Evolutionary conservation across 2,329 filamentous ascomycete genomes (phyloP).

Genomic region (Venturia pyrina): DNA sequence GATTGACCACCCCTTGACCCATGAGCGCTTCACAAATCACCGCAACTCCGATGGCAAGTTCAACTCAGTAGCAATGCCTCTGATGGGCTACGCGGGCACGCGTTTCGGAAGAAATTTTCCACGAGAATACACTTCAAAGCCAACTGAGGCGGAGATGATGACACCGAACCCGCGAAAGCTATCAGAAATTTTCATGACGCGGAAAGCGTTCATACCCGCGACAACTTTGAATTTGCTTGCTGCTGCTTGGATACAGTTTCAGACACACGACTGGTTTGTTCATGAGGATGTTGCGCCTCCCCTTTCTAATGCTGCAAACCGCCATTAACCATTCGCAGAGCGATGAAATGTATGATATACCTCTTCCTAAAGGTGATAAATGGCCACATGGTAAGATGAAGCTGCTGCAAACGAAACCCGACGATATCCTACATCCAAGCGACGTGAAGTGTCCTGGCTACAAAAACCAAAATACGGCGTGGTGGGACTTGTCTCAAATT

Average conservation of each 20-base stretch:
- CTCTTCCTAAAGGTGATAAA: constrained; percentile 25
- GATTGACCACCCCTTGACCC: constrained; percentile 20
- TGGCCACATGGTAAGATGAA: constrained; percentile 29
- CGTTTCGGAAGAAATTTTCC: constrained; percentile 37
- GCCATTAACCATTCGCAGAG: constrained; percentile 15
- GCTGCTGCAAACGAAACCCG: constrained; percentile 26
- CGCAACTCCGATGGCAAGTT: constrained; percentile 36
- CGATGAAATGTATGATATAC: constrained; percentile 25
- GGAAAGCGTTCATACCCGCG: constrained; percentile 35
- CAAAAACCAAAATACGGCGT: constrained; percentile 33
- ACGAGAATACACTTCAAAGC: constrained; percentile 26
- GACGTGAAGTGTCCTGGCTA: constrained; percentile 32
- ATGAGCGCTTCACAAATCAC: constrained; percentile 24
- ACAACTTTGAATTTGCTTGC: constrained; percentile 37
- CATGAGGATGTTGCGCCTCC: constrained; percentile 18
- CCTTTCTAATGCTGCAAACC: neutral
- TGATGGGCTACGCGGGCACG: constrained; percentile 37
- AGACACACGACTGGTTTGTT: constrained; percentile 34
- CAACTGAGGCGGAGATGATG: constrained; percentile 32
- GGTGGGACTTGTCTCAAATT: constrained; percentile 40
- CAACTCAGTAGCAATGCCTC: constrained; percentile 31
- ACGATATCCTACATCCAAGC: constrained; percentile 25
- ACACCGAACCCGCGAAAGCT: constrained; percentile 35
- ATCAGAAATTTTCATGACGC: constrained; percentile 32
- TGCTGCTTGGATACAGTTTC: constrained; percentile 42